Percentiles rank a stretch among this genome's conserved stretches.
Evolutionary conservation across 257 asterid genomes (phyloP).

Genomic region (Cruciata laevipes): DNA sequence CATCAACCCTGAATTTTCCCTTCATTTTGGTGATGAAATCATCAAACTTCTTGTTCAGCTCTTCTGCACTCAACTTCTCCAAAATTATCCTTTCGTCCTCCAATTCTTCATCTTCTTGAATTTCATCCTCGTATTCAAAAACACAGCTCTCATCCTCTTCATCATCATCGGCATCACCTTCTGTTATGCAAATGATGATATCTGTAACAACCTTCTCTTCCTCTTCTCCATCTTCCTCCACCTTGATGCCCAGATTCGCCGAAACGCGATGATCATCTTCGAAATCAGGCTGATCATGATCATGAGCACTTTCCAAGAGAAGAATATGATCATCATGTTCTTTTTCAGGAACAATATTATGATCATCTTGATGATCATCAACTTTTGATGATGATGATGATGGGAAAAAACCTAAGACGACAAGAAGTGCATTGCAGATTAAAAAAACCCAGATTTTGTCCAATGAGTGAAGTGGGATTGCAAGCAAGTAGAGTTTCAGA

Average conservation of each 20-base stretch:
- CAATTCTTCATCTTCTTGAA: constrained; percentile 4
- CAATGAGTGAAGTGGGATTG: constrained; percentile 23
- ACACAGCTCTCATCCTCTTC: neutral
- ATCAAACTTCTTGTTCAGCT: constrained; percentile 33
- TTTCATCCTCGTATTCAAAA: constrained; percentile 1
- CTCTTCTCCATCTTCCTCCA: neutral
- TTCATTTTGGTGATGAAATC: constrained; percentile 37
- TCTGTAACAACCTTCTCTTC: neutral
- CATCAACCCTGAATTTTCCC: constrained; percentile 31
- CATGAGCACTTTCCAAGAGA: neutral
- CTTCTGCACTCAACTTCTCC: constrained; percentile 27
- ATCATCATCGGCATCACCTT: constrained; percentile 7
- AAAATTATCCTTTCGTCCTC: constrained; percentile 7
- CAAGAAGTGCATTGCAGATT: constrained; percentile 53
- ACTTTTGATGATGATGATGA: constrained; percentile 10
- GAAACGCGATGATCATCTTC: neutral
- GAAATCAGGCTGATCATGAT: neutral
- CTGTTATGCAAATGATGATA: neutral
- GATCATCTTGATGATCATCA: constrained; percentile 17
- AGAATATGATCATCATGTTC: neutral
- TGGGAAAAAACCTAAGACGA: constrained; percentile 40
- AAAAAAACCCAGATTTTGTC: constrained; percentile 54
- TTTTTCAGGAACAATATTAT: neutral
- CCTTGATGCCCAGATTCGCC: neutral
- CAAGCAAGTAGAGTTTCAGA: constrained; percentile 19